Evolutionary conservation across 2,329 filamentous ascomycete species (phyloP).

Genomic region (Arthroderma uncinatum): DNA sequence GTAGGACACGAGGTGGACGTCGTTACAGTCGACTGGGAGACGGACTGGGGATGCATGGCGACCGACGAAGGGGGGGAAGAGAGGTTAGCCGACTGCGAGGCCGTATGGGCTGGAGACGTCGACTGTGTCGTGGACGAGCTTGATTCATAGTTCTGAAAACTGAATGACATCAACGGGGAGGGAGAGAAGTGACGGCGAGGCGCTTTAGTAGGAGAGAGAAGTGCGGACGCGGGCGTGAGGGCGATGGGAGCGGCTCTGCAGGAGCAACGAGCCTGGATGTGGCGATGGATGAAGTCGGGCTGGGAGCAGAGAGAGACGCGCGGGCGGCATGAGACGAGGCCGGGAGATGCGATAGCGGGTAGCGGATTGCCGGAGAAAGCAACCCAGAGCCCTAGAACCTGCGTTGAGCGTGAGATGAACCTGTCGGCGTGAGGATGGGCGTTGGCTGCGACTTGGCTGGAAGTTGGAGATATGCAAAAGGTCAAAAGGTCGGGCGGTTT

Average conservation of each 20-base stretch:
- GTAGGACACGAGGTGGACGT: constrained; percentile 35
- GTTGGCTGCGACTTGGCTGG: too few relatives aligned
- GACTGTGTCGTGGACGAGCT: constrained; percentile 34
- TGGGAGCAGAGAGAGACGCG: background rate
- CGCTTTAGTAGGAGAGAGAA: constrained; percentile 10
- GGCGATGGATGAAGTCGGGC: background rate
- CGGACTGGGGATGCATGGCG: constrained; percentile 34
- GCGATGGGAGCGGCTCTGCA: constrained; percentile 4
- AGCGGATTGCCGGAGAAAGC: background rate
- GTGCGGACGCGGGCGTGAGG: constrained; percentile 8
- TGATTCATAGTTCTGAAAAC: constrained; percentile 39
- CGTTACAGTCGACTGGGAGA: constrained; percentile 32
- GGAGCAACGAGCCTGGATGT: constrained; percentile 1
- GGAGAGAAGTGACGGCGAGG: constrained; percentile 18
- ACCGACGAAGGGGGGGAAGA: constrained; percentile 33
- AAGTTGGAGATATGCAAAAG: background rate
- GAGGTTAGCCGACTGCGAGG: constrained; percentile 30
- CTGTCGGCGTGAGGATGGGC: too few relatives aligned
- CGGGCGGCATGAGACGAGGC: constrained; percentile 2
- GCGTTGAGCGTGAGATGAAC: background rate
- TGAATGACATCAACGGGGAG: constrained; percentile 42
- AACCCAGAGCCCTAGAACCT: background rate
- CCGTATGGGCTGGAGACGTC: constrained; percentile 35
- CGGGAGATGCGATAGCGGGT: background rate
- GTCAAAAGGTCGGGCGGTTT: too few relatives aligned